A percentile compares a stretch with the other conserved stretches of the same genome.
phyloP scores from a whole-genome alignment of 139 green algal genomes.

The Coelastrella sp. region DNA sequence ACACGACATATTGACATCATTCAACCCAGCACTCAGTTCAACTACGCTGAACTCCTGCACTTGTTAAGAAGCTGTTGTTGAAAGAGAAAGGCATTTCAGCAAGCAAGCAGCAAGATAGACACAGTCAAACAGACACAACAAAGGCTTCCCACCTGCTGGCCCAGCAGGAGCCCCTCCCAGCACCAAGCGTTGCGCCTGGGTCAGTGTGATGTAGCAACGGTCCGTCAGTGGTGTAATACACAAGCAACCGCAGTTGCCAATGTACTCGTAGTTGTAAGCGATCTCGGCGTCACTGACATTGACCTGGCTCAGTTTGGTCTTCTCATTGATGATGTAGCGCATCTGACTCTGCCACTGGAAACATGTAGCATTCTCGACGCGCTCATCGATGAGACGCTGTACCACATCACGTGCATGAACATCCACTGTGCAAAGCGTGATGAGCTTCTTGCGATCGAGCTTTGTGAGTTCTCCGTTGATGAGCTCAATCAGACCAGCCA shows the following conservation, averaged over 20 bases:
- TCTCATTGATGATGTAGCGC: constrained; percentile 85
- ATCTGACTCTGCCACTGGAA: constrained; percentile 96
- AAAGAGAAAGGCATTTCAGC: too few species aligned
- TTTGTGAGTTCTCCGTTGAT: constrained; percentile 88
- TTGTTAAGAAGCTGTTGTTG: too few species aligned
- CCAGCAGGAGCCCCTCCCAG: constrained; percentile 92
- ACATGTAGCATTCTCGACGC: constrained; percentile 78
- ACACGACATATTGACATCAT: too few species aligned
- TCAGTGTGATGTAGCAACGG: constrained; percentile 97
- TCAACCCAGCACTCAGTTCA: too few species aligned
- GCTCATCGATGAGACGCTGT: constrained; percentile 85
- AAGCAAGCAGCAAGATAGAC: not conserved
- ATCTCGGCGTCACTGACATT: constrained; percentile 95
- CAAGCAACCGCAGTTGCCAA: constrained; percentile 92
- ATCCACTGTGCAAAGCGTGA: constrained; percentile 96
- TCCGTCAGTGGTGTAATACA: constrained; percentile 97
- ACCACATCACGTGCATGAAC: constrained; percentile 94
- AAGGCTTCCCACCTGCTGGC: constrained; percentile 35
- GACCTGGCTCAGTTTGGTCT: constrained; percentile 80
- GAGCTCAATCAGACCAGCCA: constrained; percentile 85
- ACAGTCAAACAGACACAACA: too few species aligned
- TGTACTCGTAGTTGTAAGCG: constrained; percentile 92
- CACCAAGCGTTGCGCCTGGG: constrained; percentile 89
- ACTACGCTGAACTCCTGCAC: too few species aligned
- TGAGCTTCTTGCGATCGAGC: constrained; percentile 93